Conservation (phyloP, 2,329 filamentous ascomycete genomes). For the Trichoderma brevicompactum region DNA sequence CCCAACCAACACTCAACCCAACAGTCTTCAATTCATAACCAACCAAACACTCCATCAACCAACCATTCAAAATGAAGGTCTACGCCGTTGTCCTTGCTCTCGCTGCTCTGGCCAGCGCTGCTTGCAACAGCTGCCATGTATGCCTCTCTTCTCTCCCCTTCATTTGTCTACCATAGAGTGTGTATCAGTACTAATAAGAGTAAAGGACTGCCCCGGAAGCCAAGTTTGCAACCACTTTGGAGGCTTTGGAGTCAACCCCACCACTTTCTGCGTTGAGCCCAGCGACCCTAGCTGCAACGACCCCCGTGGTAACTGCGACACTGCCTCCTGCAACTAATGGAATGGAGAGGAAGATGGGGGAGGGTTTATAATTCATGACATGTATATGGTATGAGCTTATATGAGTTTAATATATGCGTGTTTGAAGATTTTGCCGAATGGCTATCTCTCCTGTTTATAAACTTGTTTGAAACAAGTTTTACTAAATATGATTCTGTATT, state of each 20-base stretch:
- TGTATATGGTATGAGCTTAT: neutral
- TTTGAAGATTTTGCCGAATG: neutral
- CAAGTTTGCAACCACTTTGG: conserved; percentile 28
- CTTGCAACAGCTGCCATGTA: conserved; percentile 25
- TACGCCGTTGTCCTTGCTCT: conserved; percentile 14
- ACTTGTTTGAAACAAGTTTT: too few relatives aligned
- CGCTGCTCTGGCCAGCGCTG: conserved; percentile 19
- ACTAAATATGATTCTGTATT: too few relatives aligned
- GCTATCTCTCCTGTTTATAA: neutral
- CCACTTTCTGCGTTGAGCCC: conserved; percentile 24
- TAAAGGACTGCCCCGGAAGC: conserved; percentile 22
- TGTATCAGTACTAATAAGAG: neutral
- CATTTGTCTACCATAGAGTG: neutral
- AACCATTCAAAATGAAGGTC: conserved; percentile 20
- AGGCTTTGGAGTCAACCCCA: conserved; percentile 14
- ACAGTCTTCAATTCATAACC: neutral
- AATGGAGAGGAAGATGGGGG: neutral
- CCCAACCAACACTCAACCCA: neutral
- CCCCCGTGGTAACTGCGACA: conserved; percentile 18
- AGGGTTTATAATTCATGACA: neutral
- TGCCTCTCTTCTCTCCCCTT: neutral
- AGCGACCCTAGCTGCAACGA: conserved; percentile 23
- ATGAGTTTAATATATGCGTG: neutral
- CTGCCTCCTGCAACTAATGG: neutral
- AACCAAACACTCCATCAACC: neutral